These are phyloP conservation scores for Nakazawaea populi DNA, from an alignment of 805 yeast genomes.

Conservation along the genomic window DNA sequence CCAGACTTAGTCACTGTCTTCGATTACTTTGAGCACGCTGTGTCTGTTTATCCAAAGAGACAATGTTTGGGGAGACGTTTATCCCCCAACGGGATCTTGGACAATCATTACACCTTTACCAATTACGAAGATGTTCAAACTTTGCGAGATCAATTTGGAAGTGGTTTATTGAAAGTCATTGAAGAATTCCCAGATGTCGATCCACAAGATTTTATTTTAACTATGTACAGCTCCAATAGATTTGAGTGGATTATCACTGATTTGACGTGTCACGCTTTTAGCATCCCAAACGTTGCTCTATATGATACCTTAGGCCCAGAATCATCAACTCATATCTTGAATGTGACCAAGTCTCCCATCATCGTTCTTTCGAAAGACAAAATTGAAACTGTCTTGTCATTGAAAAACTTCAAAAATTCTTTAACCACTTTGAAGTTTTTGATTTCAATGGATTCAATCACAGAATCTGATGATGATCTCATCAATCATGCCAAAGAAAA, in stretches of 20 bases:
- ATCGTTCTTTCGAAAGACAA: conserved; percentile 50
- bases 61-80: conserved; percentile 34
- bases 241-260: conserved; percentile 69
- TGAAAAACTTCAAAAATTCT: conserved; percentile 24
- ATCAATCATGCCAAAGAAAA: background rate
- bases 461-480: background rate
- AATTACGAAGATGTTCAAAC: conserved; percentile 35
- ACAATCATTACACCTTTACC: conserved; percentile 34
- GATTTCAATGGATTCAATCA: conserved; percentile 49
- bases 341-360: conserved; percentile 53
- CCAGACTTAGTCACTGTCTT: conserved; percentile 34
- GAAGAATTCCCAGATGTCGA: conserved; percentile 9
- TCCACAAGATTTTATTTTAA: conserved; percentile 38
- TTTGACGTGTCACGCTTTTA: conserved; percentile 58
- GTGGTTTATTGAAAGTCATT: conserved; percentile 46
- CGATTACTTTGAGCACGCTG: conserved; percentile 27
- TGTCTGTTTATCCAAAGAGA: conserved; percentile 17
- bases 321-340: conserved; percentile 58
- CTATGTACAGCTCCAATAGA: conserved; percentile 52
- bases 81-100: conserved; percentile 29
- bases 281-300: conserved; percentile 46
- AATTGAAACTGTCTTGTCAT: conserved; percentile 37
- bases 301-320: conserved; percentile 55
- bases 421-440: conserved; percentile 36
- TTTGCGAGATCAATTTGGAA: conserved; percentile 43